Evolutionary conservation across 1,139 yeast genomes (phyloP), one percentile per base, ranked within the genome.

Genomic region (Pneumocystis oryctolagi): DNA sequence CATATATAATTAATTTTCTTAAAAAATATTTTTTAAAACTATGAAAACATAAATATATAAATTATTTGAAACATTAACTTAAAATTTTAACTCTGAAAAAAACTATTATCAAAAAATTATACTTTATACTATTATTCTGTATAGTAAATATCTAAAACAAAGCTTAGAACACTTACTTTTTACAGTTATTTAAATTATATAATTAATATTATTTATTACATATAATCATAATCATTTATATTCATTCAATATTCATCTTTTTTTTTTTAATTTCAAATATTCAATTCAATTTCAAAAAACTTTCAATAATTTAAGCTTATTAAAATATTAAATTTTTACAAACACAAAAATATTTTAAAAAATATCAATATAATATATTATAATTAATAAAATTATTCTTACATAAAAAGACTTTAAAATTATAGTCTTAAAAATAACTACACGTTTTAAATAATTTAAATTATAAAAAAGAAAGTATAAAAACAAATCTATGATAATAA

Each of bases 351-450:
- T 0, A 71, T 87, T n/a, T 76, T 77, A 61, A 85, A 87, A 68
- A 85, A 92, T 70, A 75, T 89, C 68, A 80, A 82, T 62, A 89
- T 95, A 0, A 84, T 92, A 32, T 80, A 95, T 64, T 31, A n/a
- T n/a, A n/a, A n/a, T n/a, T 61, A 82, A 84, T 2, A 82, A 84
- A 65, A 80, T 89, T 40, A 85, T 94, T 0, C 82, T 92, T 37
- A 84, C 89, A 94, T 8, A 85, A 85, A 70, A 86, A 87, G 85
- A 96, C 1, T 77, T 92, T 25, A 79, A 80, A 62, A 82, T 94
- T 0, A 97, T 61, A 87, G 96, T 1, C 78, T 92, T 63, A 92
- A 89, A 70, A 64, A 92, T 92, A 97, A 88, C 89, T 4, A 76
- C 83, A 32, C 71, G 82, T 83, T 1, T 70, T 69, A 28, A 77